phyloP scores from a whole-genome alignment of 2,329 filamentous ascomycete genomes.

The Didymosphaeria variabile region DNA sequence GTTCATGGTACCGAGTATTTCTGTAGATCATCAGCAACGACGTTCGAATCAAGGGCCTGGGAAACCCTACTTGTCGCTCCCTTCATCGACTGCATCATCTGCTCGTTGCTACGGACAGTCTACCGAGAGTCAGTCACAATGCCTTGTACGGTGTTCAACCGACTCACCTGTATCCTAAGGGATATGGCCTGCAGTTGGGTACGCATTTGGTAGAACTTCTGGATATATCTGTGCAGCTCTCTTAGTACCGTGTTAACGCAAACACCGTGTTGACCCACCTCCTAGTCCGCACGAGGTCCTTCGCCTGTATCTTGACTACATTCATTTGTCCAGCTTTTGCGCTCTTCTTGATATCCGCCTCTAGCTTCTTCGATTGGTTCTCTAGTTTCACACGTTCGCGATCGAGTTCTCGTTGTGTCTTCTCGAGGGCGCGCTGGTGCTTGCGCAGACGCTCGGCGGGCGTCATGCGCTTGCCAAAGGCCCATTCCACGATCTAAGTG shows the following conservation, averaged over 20 bases:
- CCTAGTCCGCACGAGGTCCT: conserved; percentile 92
- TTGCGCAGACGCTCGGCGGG: conserved; percentile 89
- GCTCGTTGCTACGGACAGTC: conserved; percentile 97
- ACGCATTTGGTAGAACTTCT: conserved; percentile 98
- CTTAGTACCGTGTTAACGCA: conserved; percentile 18
- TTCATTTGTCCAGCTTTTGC: conserved; percentile 98
- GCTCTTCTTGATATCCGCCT: conserved; percentile 96
- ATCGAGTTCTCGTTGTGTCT: conserved; percentile 95
- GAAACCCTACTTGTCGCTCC: conserved; percentile 73
- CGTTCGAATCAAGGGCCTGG: neutral
- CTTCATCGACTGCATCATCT: conserved; percentile 99
- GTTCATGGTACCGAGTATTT: conserved; percentile 95
- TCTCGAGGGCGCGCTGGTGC: conserved; percentile 96
- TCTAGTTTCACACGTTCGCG: conserved; percentile 94
- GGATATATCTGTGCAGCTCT: conserved; percentile 73
- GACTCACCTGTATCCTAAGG: conserved; percentile 83
- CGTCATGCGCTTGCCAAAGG: conserved; percentile 99
- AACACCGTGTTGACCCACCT: conserved; percentile 59
- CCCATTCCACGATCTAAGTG: conserved; percentile 92
- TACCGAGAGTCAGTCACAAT: conserved; percentile 51
- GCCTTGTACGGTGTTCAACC: neutral
- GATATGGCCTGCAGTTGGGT: conserved; percentile 97
- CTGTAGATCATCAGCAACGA: conserved; percentile 44
- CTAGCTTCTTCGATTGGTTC: conserved; percentile 97
- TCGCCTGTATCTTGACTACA: conserved; percentile 98